Evolutionary conservation across 352 stramenopile genomes (phyloP), one percentile per base, ranked within the genome.

Genomic region (Elongisporangium prolatum): DNA sequence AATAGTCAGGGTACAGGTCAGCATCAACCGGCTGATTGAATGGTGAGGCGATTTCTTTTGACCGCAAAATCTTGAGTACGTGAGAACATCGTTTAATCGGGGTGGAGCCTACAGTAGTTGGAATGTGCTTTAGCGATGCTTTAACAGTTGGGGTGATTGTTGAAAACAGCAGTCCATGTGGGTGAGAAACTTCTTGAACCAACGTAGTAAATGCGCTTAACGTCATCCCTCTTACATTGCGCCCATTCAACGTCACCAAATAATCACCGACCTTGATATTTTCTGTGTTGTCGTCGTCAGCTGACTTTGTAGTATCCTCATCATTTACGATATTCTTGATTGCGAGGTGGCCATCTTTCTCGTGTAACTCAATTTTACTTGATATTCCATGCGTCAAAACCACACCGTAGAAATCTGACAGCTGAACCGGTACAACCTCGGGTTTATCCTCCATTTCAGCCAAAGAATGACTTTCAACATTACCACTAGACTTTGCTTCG

Each of bases 11-110:
- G 65, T 95, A 95, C 48, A 95, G 53, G 21, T 92, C 80, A 4
- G 73, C 68, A 68, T 95, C 86, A 4, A 95, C 86, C 9, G 84
- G 84, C n/a, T 91, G 77, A 51, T 93, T 93, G 59, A 95, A 95
- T 25, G 86, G 84, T 1, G 57, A 59, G 3, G 86, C 74, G 50
- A 91, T 80, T 51, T 93, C 84, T 74, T 95, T 95, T 1, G 74
- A 70, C 37, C 84, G 81, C 53, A 93, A 62, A 53, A 93, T 65
- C 54, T 93, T 91, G 2, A 93, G 64, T 0, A 90, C 80, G 48
- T 91, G 81, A 18, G 59, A 77, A 67, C 84, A 93, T 18, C 76
- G 63, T 54, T 89, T 90, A 5, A 91, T 62, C 50, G 83, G 84
- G 14, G 70, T 81, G 11, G 75, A 72, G 18, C 67, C 84, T 28